Evolutionary conservation across 2,329 filamentous ascomycete genomes (phyloP).

Genomic region (Botrytis squamosa): DNA sequence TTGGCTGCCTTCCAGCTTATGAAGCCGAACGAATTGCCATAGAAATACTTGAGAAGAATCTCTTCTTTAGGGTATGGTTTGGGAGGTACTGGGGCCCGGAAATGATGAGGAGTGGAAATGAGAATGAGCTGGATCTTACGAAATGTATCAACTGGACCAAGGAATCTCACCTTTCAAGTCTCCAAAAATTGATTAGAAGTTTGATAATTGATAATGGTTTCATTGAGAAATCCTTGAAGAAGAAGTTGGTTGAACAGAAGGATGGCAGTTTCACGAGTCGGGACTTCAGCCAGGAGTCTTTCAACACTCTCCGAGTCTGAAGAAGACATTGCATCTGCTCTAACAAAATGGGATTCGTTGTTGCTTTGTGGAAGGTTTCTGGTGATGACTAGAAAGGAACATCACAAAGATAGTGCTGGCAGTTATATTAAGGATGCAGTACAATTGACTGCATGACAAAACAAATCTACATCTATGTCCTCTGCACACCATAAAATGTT

Average conservation of each 20-base stretch:
- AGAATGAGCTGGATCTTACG: neutral
- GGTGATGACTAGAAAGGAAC: neutral
- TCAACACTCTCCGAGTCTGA: no score
- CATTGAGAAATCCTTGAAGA: neutral
- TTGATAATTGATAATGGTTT: fast-evolving
- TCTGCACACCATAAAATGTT: neutral
- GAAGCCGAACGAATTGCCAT: fast-evolving
- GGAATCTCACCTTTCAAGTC: fast-evolving
- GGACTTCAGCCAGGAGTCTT: neutral
- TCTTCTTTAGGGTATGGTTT: neutral
- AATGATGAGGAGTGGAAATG: no score
- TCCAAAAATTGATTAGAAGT: fast-evolving
- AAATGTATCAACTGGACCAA: fast-evolving
- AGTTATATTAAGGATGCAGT: fast-evolving
- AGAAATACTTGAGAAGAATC: neutral
- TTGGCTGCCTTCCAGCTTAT: fast-evolving
- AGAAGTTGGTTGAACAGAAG: neutral
- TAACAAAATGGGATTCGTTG: neutral
- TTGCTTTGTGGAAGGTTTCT: fast-evolving
- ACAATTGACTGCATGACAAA: neutral
- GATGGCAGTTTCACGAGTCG: neutral
- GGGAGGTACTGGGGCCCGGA: fast-evolving
- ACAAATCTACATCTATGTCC: neutral
- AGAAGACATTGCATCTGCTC: no score
- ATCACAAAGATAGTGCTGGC: neutral